phyloP scores from a whole-genome alignment of 176 grass and related monocot species.

The Thinopyrum elongatum region DNA sequence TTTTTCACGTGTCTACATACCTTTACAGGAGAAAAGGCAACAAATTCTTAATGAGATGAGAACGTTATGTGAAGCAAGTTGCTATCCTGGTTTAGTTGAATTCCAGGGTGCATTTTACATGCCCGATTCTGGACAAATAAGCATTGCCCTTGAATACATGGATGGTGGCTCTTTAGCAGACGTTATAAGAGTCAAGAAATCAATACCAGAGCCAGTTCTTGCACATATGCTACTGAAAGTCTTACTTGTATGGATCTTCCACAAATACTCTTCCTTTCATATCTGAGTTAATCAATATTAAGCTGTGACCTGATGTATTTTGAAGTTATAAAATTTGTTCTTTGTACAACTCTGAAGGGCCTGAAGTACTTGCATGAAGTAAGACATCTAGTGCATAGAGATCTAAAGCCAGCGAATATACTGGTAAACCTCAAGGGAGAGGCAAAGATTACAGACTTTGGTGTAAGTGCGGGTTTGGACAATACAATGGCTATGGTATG shows the following conservation, averaged over 20 bases:
- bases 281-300: slow-evolving; percentile 22
- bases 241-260: slow-evolving; percentile 62
- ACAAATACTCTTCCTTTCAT: slow-evolving; percentile 27
- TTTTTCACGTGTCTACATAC: slow-evolving; percentile 29
- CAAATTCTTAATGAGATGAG: slow-evolving; percentile 99
- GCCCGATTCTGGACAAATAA: slow-evolving; percentile 89
- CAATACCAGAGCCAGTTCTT: slow-evolving; percentile 83
- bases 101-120: slow-evolving; percentile 98
- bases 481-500: slow-evolving; percentile 97
- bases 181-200: slow-evolving; percentile 70
- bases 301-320: slow-evolving; percentile 16
- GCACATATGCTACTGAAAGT: slow-evolving; percentile 72
- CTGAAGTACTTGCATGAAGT: slow-evolving; percentile 82
- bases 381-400: slow-evolving; percentile 94
- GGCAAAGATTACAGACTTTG: slow-evolving; percentile 90
- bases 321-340: slow-evolving; percentile 22
- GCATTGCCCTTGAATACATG: slow-evolving; percentile 97
- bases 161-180: slow-evolving; percentile 96
- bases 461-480: slow-evolving; percentile 89
- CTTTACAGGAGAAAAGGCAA: slow-evolving; percentile 87
- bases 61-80: slow-evolving; percentile 83
- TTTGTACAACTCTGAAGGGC: slow-evolving; percentile 54
- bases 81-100: slow-evolving; percentile 81
- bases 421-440: slow-evolving; percentile 92
- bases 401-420: slow-evolving; percentile 98